These are phyloP conservation scores for Tulasnella calospora DNA, from an alignment of 768 basidiomycete genomes.

Conservation along the genomic window DNA sequence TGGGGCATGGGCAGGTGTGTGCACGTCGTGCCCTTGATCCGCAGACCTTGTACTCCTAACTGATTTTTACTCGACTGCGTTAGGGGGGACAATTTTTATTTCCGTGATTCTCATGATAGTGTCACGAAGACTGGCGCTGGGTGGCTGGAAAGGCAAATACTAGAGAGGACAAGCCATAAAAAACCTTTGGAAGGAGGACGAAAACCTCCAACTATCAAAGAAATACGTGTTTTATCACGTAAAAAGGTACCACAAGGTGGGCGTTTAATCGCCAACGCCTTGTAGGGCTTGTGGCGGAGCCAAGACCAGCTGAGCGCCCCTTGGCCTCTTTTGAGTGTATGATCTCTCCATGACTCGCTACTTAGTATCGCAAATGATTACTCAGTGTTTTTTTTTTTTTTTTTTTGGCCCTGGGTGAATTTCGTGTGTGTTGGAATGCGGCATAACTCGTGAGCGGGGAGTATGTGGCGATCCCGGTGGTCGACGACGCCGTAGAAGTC, in stretches of 20 bases:
- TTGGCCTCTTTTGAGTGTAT: background rate
- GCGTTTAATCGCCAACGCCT: background rate
- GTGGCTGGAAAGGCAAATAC: slow-evolving; percentile 15
- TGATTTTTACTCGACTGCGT: background rate
- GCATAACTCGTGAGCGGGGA: background rate
- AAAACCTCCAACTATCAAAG: background rate
- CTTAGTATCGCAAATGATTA: no score
- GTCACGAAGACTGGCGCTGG: slow-evolving; percentile 4
- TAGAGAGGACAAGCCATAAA: background rate
- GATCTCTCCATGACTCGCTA: background rate
- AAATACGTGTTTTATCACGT: background rate
- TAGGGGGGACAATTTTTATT: slow-evolving; percentile 12
- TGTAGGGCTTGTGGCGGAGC: background rate
- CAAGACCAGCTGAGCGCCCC: background rate
- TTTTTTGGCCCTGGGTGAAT: background rate
- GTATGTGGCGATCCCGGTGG: background rate
- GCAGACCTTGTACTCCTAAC: background rate
- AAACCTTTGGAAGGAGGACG: background rate
- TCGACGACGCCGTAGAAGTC: background rate
- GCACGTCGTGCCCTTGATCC: background rate
- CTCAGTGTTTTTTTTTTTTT: no score
- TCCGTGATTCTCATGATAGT: background rate
- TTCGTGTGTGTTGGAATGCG: background rate
- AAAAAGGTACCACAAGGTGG: background rate
- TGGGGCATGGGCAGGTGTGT: slow-evolving; percentile 25